A percentile compares a stretch with the other conserved stretches of the same genome.
Conservation (phyloP, 345 rosid species). For the Balakata baccata region DNA sequence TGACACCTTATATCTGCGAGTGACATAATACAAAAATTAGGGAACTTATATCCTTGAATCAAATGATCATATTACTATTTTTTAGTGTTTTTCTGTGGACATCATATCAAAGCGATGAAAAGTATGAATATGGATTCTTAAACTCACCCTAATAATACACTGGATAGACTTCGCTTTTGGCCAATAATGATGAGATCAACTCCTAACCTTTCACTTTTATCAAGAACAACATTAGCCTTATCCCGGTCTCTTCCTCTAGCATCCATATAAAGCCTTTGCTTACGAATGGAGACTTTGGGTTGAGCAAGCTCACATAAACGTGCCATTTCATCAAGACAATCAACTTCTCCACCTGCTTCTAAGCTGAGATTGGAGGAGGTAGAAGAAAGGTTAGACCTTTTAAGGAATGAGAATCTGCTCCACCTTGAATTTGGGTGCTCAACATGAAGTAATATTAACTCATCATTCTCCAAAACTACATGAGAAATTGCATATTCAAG, state of each 20-base stretch:
- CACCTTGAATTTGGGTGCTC: conserved; percentile 50
- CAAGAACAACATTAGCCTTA: conserved; percentile 58
- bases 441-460: conserved; percentile 57
- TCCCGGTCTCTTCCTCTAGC: conserved; percentile 20
- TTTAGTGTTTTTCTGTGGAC: too few relatives aligned
- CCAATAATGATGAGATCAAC: conserved; percentile 68
- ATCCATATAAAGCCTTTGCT: conserved; percentile 44
- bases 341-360: conserved; percentile 22
- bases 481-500: conserved; percentile 70
- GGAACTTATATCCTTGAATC: not conserved
- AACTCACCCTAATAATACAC: conserved; percentile 61
- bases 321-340: conserved; percentile 72
- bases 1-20: conserved; percentile 38
- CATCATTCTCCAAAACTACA: conserved; percentile 59
- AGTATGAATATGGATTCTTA: not conserved
- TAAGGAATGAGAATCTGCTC: conserved; percentile 53
- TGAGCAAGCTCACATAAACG: conserved; percentile 54
- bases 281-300: conserved; percentile 47
- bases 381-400: conserved; percentile 18
- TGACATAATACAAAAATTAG: not conserved
- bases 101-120: not conserved
- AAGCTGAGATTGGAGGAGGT: not conserved
- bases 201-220: conserved; percentile 41
- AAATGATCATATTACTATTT: not conserved
- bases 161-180: conserved; percentile 62